Base-by-base conservation (phyloP, 1,139 yeast species). In the Yamadazyma diddensiae region DNA sequence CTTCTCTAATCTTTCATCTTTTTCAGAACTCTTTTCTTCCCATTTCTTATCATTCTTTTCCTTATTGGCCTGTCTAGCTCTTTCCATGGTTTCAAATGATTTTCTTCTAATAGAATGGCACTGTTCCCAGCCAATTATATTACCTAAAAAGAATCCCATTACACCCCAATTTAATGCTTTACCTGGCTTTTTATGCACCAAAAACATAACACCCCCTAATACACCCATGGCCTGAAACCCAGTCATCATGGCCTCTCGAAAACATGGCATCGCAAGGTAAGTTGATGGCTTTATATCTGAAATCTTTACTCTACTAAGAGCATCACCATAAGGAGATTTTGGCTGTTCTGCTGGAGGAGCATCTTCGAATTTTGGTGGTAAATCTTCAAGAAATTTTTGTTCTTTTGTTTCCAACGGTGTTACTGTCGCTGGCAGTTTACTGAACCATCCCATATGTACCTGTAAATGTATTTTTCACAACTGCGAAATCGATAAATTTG, bases 101-200 rank as follows among this genome's bases (percentile, higher is more conserved):
- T 74, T 71, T 49, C 82, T 68, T 52, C 95, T 66, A 35, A 78
- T 70, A 31, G 79, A 72, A 38, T 95, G 69, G 55, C 97, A 90
- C 57, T 86, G 95, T 55, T 90, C 96, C 95, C 96, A 90, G 1
- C 95, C 86, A 22, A 85, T 80, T 1, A 84, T 70, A 32, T 86
- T 79, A 1, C 96, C 97, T 22, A 87, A 56, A 40, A 85, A 60
- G 44, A 88, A 77, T 3, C 94, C 95, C 28, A 86, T 84, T 31
- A 85, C 70, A 5, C 82, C 81, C 96, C 97, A 90, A 55, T 88
- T 85, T 20, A 78, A 63, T 1, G 94, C 79, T 41, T 73, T 70
- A 6, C 64, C 52, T 1, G 81, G 67, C 24, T 80, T 74, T 46
- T 82, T 79, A 45, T 83, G 85, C 34, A 83, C 77, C 23, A 81